Evolutionary conservation across 768 basidiomycete species (phyloP), one percentile per base, ranked within the genome.

Genomic region (Collybia nuda): DNA sequence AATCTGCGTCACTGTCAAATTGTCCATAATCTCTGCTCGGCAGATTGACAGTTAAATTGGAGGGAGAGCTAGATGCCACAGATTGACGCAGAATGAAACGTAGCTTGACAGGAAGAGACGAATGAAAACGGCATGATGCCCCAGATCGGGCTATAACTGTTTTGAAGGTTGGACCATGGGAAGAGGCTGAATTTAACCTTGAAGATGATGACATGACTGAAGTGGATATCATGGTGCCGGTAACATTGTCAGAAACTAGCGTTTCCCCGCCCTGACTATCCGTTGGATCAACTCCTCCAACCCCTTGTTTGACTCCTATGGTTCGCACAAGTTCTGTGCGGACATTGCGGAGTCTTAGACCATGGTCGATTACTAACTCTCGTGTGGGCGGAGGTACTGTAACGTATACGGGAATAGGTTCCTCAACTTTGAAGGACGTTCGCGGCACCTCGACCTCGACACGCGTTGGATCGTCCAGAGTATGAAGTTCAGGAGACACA

Each of bases 121-220:
- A 81, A 57, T 97, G 93, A 63, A 97, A 93, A 40, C 93, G 85
- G 65, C 93, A 93, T 17, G 92, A 88, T 38, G 93, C 94, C 40
- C 96, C 96, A 12, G 94, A 93, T 6, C 88, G 81, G 11, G 92
- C 85, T 22, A 98, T 73, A 44, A 86, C 75, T 2, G 77, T 74
- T 35, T 75, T 70, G 56, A 79, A 78, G 37, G 74, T 67, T 15
- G 76, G 68, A 23, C 73, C 71, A 17, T 68, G 56, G 52, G 71
- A 71, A 17, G 67, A 54, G 19, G 73, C 68, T n/a, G 75, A 71
- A 23, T 59, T 47, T 3, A 67, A 58, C 50, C 77, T 77, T 26
- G 75, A 72, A 2, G 73, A 71, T 5, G 71, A 69, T 9, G 67
- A 51, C 40, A 32, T 32, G 32, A 32, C 32, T 11, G 9, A 14